Base-by-base conservation (phyloP, 176 grass and related monocot genomes). In the Dendrocalamus sinicus region DNA sequence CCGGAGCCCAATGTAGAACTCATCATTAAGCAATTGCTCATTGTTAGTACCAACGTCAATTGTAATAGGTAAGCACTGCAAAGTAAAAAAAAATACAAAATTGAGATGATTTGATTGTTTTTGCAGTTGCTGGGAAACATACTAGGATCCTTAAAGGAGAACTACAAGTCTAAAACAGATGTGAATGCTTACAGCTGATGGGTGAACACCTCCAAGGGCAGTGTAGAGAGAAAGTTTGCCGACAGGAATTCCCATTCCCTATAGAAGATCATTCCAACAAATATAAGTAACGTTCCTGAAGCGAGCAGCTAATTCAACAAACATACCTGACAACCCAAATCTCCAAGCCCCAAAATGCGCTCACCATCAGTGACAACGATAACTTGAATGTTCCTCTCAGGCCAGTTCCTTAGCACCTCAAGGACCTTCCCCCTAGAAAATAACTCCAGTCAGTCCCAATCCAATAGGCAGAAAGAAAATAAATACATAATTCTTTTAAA, bases 241-340 rank as follows among this genome's bases (percentile, higher is more conserved):
- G 2, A 99, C 90, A 89, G 97, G 97, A 89, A 99, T 99, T 87
- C 97, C 97, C 97, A 99, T 99, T 82, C 97, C 97, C 97, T 99
- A 24, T 64, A 88, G 63, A 88, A 86, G 79, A 86, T 51, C 43
- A 86, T 87, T 80, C 47, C 81, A 82, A 62, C 72, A 89, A 80
- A 84, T 67, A 62, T 86, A 78, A 83, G 71, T 39, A 72, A 76
- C 46, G 39, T 53, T 73, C 48, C 70, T 50, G 24, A 85, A 40
- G 20, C 22, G 55, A 85, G 70, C 37, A 76, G 61, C 45, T 80
- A 86, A 76, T 74, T 61, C 51, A 26, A 82, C 43, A 81, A 83
- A 70, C 86, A 85, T 91, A 96, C 97, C 97, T 99, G 97, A 88
- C 91, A 94, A 76, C 97, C 97, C 86, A 99, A 94, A 86, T 99